A percentile compares a stretch with the other conserved stretches of the same genome.
Evolutionary conservation across 371 early-diverging fungal genomes (phyloP).

Genomic region (Thermomucor indicae-seudaticae): DNA sequence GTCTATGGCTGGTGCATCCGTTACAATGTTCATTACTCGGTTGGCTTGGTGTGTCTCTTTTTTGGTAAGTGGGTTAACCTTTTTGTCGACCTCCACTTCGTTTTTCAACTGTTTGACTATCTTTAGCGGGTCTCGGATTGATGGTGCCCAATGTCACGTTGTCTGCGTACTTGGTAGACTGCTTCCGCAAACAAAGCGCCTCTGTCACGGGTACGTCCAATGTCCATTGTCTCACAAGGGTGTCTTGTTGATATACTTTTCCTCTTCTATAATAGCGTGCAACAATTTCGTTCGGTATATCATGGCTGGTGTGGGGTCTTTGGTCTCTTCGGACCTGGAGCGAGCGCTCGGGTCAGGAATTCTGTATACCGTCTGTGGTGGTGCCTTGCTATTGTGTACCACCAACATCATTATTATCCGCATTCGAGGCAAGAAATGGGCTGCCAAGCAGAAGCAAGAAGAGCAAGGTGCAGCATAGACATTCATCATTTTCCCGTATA

Average conservation of each 20-base stretch:
- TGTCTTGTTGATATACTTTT: not conserved
- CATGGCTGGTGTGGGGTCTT: slow-evolving; percentile 35
- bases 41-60: slow-evolving; percentile 31
- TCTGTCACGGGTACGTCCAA: slow-evolving; percentile 33
- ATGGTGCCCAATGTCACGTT: slow-evolving; percentile 37
- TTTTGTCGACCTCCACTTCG: too few relatives aligned
- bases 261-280: slow-evolving; percentile 20
- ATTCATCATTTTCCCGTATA: too few relatives aligned
- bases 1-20: slow-evolving; percentile 43
- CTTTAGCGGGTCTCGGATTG: slow-evolving; percentile 24
- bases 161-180: slow-evolving; percentile 40
- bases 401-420: slow-evolving; percentile 2
- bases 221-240: not conserved
- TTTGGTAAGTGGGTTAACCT: slow-evolving; percentile 23
- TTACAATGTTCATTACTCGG: slow-evolving; percentile 34
- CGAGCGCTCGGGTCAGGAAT: slow-evolving; percentile 26
- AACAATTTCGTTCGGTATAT: slow-evolving; percentile 39
- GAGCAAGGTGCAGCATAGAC: not conserved
- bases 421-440: slow-evolving; percentile 1
- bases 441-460: not conserved
- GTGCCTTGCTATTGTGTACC: slow-evolving; percentile 1
- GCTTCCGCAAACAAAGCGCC: slow-evolving; percentile 31
- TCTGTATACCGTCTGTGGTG: slow-evolving; percentile 27
- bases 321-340: slow-evolving; percentile 27
- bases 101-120: not conserved